Evolutionary conservation across 768 basidiomycete genomes (phyloP), one percentile per base, ranked within the genome.

Genomic region (Suillus discolor): DNA sequence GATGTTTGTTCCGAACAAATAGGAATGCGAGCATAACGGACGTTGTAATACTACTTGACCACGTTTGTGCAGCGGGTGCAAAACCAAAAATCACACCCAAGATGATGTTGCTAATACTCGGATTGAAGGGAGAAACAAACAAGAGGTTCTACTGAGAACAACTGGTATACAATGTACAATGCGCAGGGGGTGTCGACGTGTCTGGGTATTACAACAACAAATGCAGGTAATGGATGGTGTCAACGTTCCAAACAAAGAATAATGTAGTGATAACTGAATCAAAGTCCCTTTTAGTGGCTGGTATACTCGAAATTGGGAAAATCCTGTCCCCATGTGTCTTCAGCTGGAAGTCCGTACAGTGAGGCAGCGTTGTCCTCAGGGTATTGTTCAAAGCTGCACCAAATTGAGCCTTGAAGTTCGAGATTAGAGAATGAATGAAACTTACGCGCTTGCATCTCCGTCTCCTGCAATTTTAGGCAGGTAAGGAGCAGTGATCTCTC

Each of bases 401-500:
- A 53, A 18, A 9, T 42, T 60, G 3, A 60, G 47, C 49, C 16
- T 23, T 9, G 57, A 62, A 54, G 65, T 39, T 42, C 28, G 20
- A 68, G 61, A 71, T 63, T 59, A 71, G 42, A 63, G 38, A 64
- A 20, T 15, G 61, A 65, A 45, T 47, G 28, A 38, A 13, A 86
- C 92, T 77, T 74, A 93, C 91, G 92, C 92, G 87, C 93, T 95
- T 6, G 97, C 92, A 77, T 99, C 97, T 1, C 97, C 97, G 13
- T 98, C 97, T 11, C 94, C 90, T 41, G 81, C 85, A 57, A 98
- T 94, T 75, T 91, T 91, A 15, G 97, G 97, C 61, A 98, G 80
- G 79, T 97, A 99, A 3, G 97, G 97, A 28, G 97, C 93, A 16
- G 92, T 92, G 63, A 99, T 98, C 72, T 98, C 94, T 70, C 94